A percentile compares a stretch with the other conserved stretches of the same genome.
These are phyloP conservation scores for Nicotiana sylvestris DNA, from an alignment of 257 asterid species.

Conservation along the genomic window DNA sequence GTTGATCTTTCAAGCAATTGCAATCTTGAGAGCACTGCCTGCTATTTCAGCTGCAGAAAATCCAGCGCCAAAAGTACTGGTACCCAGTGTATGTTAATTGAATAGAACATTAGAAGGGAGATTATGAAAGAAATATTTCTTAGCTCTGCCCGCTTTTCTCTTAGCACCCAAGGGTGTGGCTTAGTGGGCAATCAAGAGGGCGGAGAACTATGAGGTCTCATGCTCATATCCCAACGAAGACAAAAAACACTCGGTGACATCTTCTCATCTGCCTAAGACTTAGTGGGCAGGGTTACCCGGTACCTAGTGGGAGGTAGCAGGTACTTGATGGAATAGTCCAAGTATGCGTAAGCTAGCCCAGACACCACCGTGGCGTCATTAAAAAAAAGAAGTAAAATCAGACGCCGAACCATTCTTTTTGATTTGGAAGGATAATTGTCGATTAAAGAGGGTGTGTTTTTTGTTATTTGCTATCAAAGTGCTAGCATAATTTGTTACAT, in stretches of 20 bases:
- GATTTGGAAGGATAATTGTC: background rate
- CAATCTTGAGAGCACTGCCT: background rate
- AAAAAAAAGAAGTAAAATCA: background rate
- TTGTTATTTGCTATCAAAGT: background rate
- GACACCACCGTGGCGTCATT: too few relatives aligned
- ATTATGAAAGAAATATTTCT: background rate
- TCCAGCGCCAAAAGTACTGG: background rate
- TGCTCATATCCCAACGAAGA: too few relatives aligned
- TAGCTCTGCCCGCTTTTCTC: too few relatives aligned
- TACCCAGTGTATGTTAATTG: background rate
- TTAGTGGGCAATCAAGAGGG: too few relatives aligned
- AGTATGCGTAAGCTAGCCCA: too few relatives aligned
- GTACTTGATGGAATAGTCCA: too few relatives aligned
- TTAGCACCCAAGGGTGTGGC: too few relatives aligned
- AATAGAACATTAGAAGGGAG: background rate
- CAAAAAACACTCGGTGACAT: too few relatives aligned
- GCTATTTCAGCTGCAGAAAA: background rate
- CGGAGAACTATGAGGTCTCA: too few relatives aligned
- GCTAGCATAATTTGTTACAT: background rate
- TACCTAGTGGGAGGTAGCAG: too few relatives aligned
- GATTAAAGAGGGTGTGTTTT: background rate
- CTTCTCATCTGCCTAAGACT: too few relatives aligned
- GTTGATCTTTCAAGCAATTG: background rate
- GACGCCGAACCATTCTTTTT: background rate
- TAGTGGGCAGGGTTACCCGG: too few relatives aligned